Evolutionary conservation across 192 early-diverging fungal genomes (phyloP).

Genomic region (Entomortierella parvispora): DNA sequence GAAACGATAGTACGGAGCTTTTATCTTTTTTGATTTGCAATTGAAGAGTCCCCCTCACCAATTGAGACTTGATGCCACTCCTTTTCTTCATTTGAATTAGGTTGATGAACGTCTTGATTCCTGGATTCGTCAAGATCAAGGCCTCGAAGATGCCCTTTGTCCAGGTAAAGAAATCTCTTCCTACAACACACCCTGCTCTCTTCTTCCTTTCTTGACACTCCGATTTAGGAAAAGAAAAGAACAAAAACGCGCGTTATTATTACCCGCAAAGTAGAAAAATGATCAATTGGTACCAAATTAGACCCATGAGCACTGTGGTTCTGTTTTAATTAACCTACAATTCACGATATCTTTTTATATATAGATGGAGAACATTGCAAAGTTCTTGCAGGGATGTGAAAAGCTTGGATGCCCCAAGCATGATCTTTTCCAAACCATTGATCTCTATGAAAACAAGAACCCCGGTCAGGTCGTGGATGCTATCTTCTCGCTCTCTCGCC

Average conservation of each 20-base stretch:
- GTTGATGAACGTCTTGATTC: slow-evolving; percentile 63
- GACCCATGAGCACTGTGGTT: no score
- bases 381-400: slow-evolving; percentile 69
- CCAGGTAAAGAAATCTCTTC: slow-evolving; percentile 49
- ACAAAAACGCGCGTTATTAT: background rate
- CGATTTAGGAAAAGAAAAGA: no score
- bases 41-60: no score
- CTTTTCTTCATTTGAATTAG: no score
- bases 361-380: slow-evolving; percentile 88
- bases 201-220: no score
- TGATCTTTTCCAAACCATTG: slow-evolving; percentile 86
- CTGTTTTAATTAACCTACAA: no score
- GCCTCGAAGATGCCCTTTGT: slow-evolving; percentile 79
- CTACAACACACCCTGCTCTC: no score
- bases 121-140: slow-evolving; percentile 67
- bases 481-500: slow-evolving; percentile 77
- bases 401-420: slow-evolving; percentile 74
- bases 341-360: background rate
- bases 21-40: no score
- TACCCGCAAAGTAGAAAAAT: no score
- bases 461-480: slow-evolving; percentile 75
- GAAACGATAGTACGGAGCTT: no score
- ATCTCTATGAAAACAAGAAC: slow-evolving; percentile 83
- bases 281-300: no score
- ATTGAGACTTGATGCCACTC: no score